Evolutionary conservation across 2,329 filamentous ascomycete genomes (phyloP), one percentile per base, ranked within the genome.

Genomic region (Ophiosphaerella herpotricha): DNA sequence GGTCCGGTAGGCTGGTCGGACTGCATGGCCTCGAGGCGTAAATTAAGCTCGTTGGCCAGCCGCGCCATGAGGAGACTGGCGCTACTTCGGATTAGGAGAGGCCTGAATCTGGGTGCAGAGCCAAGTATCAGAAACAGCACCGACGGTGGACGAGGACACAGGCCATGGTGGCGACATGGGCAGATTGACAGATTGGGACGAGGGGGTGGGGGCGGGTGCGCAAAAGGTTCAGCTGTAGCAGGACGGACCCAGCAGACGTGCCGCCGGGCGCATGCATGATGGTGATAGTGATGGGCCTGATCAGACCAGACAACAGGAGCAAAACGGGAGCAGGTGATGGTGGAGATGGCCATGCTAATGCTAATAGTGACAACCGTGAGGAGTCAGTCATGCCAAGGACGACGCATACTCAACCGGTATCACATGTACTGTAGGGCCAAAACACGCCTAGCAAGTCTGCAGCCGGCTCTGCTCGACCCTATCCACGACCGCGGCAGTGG

Each of bases 1-100:
- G 50, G 52, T 57, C 66, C 66, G 58, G 60, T 35, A 55, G 56
- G 55, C 40, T 58, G 63, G 54, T 50, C 57, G 51, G 60, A 52
- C 42, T 48, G 51, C 58, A 63, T 61, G 64, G 61, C 41, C 54
- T 12, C 44, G 39, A 40, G 44, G 43, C 43, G 38, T 48, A 46
- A 57, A 55, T 50, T 57, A 46, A 50, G 58, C 58, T 60, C 53
- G 59, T 55, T 58, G 58, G 60, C 54, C 51, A 50, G 43, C 52
- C 52, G 60, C 50, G 53, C 52, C 57, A 54, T 53, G 42, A 39
- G 59, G 49, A 49, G 61, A 64, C 62, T 58, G n/a, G 36, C 53
- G 54, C 62, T 49, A 55, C 50, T 39, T 58, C 49, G 33, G 35
- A 46, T 52, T 49, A 32, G 45, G 45, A 36, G 41, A 42, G 36